phyloP scores from a whole-genome alignment of 176 grass and related monocot species.

The Musa acuminata region DNA sequence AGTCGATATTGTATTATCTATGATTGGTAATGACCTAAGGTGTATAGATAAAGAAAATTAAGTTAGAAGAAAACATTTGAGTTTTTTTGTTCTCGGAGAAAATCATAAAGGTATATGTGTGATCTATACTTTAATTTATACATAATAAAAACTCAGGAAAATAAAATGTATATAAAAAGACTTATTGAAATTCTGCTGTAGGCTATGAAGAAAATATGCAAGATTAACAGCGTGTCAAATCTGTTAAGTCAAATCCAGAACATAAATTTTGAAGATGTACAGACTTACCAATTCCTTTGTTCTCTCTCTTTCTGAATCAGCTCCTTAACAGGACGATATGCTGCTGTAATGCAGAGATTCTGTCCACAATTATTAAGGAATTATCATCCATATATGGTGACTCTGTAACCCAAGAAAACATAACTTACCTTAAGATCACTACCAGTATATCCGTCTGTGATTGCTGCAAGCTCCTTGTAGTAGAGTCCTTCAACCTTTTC shows the following conservation, averaged over 20 bases:
- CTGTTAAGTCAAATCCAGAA: neutral
- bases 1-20: too few relatives aligned
- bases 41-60: too few relatives aligned
- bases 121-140: too few relatives aligned
- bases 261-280: neutral
- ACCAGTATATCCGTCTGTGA: constrained; percentile 86
- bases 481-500: constrained; percentile 62
- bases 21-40: too few relatives aligned
- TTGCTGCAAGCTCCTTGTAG: constrained; percentile 75
- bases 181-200: too few relatives aligned
- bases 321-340: constrained; percentile 13
- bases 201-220: too few relatives aligned
- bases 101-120: too few relatives aligned
- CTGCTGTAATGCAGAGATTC: constrained; percentile 3
- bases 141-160: too few relatives aligned
- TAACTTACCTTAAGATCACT: constrained; percentile 26
- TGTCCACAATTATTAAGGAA: neutral
- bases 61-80: too few relatives aligned
- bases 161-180: too few relatives aligned
- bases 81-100: too few relatives aligned
- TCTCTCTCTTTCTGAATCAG: constrained; percentile 13
- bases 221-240: neutral
- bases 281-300: constrained; percentile 1
- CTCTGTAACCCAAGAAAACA: neutral
- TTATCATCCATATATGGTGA: neutral